Evolutionary conservation across 345 rosid genomes (phyloP), one percentile per base, ranked within the genome.

Genomic region (Salix udensis): DNA sequence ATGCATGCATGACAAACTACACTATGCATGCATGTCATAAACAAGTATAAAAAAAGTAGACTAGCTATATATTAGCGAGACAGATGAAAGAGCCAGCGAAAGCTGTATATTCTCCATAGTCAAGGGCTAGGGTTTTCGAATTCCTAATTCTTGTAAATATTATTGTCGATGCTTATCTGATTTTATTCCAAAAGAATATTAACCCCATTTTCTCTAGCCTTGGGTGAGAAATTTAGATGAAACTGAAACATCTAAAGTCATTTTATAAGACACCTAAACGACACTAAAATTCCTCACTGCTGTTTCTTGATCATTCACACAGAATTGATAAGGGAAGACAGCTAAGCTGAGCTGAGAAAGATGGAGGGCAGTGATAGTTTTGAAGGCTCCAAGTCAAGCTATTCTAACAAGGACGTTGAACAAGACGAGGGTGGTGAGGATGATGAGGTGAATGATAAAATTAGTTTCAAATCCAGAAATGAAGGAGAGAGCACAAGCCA

Each of bases 351-450:
- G 15, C 64, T 23, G 16, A 8, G 36, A 44, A 65, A 13, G 76
- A 75, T 67, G 82, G 53, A 67, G 24, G 70, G 48, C 42, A 75
- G 65, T 66, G 65, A 62, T 24, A 37, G 53, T 61, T 19, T 46
- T 78, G 86, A 83, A 80, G 78, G 73, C 76, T 86, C 87, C 70
- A 80, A 80, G 80, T 80, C 85, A 70, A 84, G 70, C 75, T 79
- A 72, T 68, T 80, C 86, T 65, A 75, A 71, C 77, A 46, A 69
- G 44, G 75, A 73, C 58, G 74, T 37, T 37, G 65, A 23, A 42
- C 84, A 83, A 40, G 86, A 86, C 18, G 84, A 82, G 5, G 83
- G 72, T 10, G 67, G n/a, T 1, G 74, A 70, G 18, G 85, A 83
- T 2, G 84, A 82, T 13, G 87, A 58, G 21, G 84, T 34, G 37